Evolutionary conservation across 1,284 basidiomycete species (phyloP).

Genomic region (Trametes sp.): DNA sequence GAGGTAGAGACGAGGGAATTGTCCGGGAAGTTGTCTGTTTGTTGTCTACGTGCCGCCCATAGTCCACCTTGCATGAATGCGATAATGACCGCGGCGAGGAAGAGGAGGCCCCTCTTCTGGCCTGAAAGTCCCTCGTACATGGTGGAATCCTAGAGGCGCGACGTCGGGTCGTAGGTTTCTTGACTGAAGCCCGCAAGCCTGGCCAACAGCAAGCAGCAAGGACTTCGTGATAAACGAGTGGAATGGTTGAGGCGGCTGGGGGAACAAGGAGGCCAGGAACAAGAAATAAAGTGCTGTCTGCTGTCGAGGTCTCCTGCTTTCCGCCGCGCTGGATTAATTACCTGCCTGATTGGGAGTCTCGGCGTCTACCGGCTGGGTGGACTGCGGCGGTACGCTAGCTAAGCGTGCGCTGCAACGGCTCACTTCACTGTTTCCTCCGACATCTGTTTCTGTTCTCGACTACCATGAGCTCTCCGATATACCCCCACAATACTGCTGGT

Average conservation of each 20-base stretch:
- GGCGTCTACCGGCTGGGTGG: not conserved
- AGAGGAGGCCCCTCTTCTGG: slow-evolving; percentile 49
- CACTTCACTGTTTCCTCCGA: not conserved
- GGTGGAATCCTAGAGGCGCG: not conserved
- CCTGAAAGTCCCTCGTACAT: slow-evolving; percentile 40
- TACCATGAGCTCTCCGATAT: slow-evolving; percentile 36
- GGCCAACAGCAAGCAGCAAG: too few species aligned
- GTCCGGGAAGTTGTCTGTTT: slow-evolving; percentile 38
- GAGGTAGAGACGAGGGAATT: slow-evolving; percentile 32
- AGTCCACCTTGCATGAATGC: slow-evolving; percentile 66
- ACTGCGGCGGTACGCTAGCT: slow-evolving; percentile 29
- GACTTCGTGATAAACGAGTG: slow-evolving; percentile 18
- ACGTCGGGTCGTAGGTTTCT: not conserved
- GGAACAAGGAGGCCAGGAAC: slow-evolving; percentile 11
- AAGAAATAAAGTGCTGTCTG: not conserved
- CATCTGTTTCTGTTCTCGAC: slow-evolving; percentile 15
- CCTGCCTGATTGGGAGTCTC: not conserved
- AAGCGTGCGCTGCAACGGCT: not conserved
- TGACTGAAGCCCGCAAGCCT: too few species aligned
- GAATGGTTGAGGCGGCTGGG: slow-evolving; percentile 22
- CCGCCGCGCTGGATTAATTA: not conserved
- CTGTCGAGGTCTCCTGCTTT: slow-evolving; percentile 9
- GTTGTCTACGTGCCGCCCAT: slow-evolving; percentile 48
- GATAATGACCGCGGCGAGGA: slow-evolving; percentile 55
- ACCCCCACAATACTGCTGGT: slow-evolving; percentile 21